These are phyloP conservation scores for Dendrothele bispora DNA, from an alignment of 768 basidiomycete genomes.

Conservation along the genomic window DNA sequence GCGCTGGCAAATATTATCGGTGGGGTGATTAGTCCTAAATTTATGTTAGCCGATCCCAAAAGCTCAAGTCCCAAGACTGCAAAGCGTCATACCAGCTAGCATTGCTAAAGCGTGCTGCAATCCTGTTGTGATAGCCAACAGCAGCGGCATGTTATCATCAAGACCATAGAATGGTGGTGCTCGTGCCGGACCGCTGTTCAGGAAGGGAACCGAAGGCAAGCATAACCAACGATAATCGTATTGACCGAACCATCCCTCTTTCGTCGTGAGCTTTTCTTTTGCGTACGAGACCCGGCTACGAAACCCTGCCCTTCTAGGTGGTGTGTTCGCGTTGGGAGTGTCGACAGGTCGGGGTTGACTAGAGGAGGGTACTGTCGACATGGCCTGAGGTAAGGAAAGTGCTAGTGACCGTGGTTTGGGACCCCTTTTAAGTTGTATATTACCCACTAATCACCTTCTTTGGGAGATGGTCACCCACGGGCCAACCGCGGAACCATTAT, in stretches of 20 bases:
- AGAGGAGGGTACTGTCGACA: too few relatives aligned
- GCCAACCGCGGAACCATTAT: too few relatives aligned
- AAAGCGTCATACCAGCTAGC: slow-evolving; percentile 46
- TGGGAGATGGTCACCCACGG: too few relatives aligned
- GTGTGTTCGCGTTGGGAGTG: too few relatives aligned
- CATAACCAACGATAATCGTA: slow-evolving; percentile 81
- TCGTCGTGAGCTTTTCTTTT: slow-evolving; percentile 34
- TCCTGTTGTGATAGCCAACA: slow-evolving; percentile 72
- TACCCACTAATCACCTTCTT: too few relatives aligned
- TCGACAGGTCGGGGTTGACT: too few relatives aligned
- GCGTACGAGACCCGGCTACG: background rate
- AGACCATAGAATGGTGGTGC: slow-evolving; percentile 76
- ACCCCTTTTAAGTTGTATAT: too few relatives aligned
- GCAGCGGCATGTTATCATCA: slow-evolving; percentile 68
- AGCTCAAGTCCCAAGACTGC: background rate
- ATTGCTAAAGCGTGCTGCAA: slow-evolving; percentile 79
- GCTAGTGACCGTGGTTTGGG: too few relatives aligned
- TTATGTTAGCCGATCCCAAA: background rate
- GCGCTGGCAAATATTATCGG: slow-evolving; percentile 77
- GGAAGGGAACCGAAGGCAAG: slow-evolving; percentile 64
- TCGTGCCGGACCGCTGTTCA: slow-evolving; percentile 29
- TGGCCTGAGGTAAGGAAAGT: too few relatives aligned
- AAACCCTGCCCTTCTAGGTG: too few relatives aligned
- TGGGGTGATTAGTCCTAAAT: slow-evolving; percentile 68
- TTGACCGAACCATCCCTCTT: slow-evolving; percentile 79